Conservation (phyloP, 192 early-diverging fungal genomes). For the Entomortierella parvispora region DNA sequence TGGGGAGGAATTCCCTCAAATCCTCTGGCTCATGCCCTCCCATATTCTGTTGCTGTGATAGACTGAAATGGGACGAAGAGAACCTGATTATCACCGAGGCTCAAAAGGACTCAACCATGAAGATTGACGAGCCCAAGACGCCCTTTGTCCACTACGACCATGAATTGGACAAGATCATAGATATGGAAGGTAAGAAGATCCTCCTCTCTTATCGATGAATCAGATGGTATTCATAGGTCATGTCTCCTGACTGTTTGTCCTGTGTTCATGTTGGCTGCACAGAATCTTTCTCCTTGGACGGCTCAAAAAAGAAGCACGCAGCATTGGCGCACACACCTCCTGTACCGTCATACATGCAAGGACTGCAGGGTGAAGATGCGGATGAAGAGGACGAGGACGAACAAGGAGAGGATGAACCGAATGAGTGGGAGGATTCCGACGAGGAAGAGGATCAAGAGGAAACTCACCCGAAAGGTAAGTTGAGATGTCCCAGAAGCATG, state of each 20-base stretch:
- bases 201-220: too few species aligned
- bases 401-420: conserved; percentile 58
- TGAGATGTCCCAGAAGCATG: not conserved
- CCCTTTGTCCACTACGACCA: conserved; percentile 93
- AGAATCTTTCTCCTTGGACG: conserved; percentile 36
- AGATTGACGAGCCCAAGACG: conserved; percentile 96
- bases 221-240: too few species aligned
- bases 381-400: conserved; percentile 40
- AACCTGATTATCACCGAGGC: conserved; percentile 90
- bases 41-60: conserved; percentile 11
- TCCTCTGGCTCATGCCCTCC: not conserved
- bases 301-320: conserved; percentile 38
- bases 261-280: too few species aligned
- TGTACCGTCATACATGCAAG: conserved; percentile 56
- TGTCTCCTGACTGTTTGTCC: too few species aligned
- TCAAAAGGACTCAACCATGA: conserved; percentile 93
- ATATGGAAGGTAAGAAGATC: conserved; percentile 59
- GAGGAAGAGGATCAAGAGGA: conserved; percentile 61
- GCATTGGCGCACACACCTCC: conserved; percentile 55
- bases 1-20: too few species aligned
- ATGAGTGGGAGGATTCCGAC: conserved; percentile 63
- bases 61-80: conserved; percentile 95
- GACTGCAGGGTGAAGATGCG: conserved; percentile 32
- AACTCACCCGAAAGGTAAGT: conserved; percentile 33
- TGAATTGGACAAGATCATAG: conserved; percentile 77